Conservation (phyloP, 371 early-diverging fungal genomes). For the Rhizopus arrhizus region DNA sequence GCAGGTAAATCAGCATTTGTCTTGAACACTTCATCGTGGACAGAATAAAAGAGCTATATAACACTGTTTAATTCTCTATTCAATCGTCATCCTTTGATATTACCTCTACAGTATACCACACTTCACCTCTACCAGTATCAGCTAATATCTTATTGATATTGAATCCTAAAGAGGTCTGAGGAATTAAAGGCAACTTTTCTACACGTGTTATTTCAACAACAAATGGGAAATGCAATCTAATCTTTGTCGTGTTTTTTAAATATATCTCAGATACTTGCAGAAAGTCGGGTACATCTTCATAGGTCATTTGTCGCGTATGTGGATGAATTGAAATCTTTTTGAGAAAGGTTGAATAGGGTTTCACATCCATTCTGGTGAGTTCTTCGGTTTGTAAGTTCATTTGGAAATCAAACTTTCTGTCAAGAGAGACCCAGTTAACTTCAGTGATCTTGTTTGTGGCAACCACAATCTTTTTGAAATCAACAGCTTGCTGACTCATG, state of each 20-base stretch:
- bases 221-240: constrained; percentile 53
- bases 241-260: constrained; percentile 42
- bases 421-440: constrained; percentile 50
- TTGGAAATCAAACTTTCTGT: constrained; percentile 55
- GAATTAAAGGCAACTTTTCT: constrained; percentile 38
- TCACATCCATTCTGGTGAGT: constrained; percentile 43
- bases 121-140: constrained; percentile 42
- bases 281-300: constrained; percentile 51
- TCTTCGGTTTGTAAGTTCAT: constrained; percentile 38
- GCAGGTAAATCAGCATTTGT: constrained; percentile 34
- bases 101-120: constrained; percentile 54
- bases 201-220: constrained; percentile 52
- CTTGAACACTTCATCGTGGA: constrained; percentile 39
- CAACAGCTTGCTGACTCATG: constrained; percentile 44
- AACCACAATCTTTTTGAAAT: constrained; percentile 43
- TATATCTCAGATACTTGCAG: constrained; percentile 44
- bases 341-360: constrained; percentile 53
- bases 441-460: constrained; percentile 36
- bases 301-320: constrained; percentile 37
- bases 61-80: not conserved
- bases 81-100: not conserved
- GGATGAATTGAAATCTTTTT: constrained; percentile 47
- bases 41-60: constrained; percentile 30
- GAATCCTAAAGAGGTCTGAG: constrained; percentile 27
- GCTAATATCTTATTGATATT: constrained; percentile 41